Conservation (phyloP, 1,284 basidiomycete species). For the Coriolopsis trogii region DNA sequence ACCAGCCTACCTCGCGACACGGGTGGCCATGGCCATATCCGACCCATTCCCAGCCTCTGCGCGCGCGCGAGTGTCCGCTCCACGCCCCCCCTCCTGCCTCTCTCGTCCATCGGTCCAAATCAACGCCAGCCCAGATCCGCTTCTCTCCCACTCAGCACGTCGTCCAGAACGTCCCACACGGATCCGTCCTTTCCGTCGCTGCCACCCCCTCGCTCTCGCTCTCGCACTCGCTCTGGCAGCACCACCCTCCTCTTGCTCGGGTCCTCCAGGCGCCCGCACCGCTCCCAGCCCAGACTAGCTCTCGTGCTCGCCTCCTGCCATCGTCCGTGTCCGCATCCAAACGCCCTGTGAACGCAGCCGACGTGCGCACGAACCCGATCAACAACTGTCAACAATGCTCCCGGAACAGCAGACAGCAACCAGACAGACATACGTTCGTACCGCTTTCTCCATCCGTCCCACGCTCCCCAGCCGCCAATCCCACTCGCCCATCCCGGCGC, state of each 20-base stretch:
- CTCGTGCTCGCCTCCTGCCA: constrained; percentile 7
- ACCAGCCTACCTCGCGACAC: no score
- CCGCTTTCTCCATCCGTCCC: not conserved
- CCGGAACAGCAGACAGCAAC: not conserved
- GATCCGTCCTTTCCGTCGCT: constrained; percentile 1
- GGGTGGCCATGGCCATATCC: no score
- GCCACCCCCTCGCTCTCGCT: not conserved
- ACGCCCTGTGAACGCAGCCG: not conserved
- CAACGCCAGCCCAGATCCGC: constrained; percentile 26
- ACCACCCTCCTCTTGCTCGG: constrained; percentile 3
- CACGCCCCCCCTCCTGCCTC: constrained; percentile 26
- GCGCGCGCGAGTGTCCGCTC: constrained; percentile 7
- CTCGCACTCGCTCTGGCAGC: no score
- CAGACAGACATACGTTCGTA: not conserved
- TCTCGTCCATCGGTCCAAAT: constrained; percentile 22
- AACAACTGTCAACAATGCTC: constrained; percentile 3
- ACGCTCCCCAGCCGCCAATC: no score
- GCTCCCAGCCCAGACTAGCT: constrained; percentile 11
- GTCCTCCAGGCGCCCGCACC: constrained; percentile 4
- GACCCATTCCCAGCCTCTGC: constrained; percentile 14
- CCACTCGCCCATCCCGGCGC: not conserved
- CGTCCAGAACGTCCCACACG: not conserved
- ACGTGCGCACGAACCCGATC: not conserved
- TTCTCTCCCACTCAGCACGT: constrained; percentile 14
- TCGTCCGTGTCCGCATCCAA: not conserved